Base-by-base conservation (phyloP, 202 grass and related monocot species). In the Panicum virgatum region DNA sequence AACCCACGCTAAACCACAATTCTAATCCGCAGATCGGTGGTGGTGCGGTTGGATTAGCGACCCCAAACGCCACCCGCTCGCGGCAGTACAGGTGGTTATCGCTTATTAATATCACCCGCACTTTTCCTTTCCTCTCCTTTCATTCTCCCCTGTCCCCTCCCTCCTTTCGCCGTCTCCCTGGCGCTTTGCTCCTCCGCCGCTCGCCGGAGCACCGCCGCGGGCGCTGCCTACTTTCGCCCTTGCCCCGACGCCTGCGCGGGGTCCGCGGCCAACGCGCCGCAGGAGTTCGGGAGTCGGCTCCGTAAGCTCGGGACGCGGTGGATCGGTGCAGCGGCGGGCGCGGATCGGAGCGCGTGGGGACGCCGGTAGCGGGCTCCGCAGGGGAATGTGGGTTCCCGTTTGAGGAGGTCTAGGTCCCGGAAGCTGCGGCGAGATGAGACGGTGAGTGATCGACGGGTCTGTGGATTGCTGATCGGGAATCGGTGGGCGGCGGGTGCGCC, bases 31-130 rank as follows among this genome's bases (percentile, higher is more conserved):
- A 14, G 19, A 83, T 40, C 47, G n/a, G 71, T 57, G n/a, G 71
- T 69, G 56, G 38, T 26, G 22, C 60, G 2, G n/a, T 37, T 30
- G 57, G 66, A 78, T 82, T 70, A 64, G 73, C 59, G 79, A 71
- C 40, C 42, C 61, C 29, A 60, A 45, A 18, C 51, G 30, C 48
- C 52, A 77, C 42, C 69, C 58, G 27, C 60, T 50, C 68, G 20
- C 76, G 23, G 42, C 27, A 5, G 76, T 23, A 75, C 32, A 7
- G 77, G 82, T 76, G 26, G 78, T 77, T 85, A 85, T 85, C 78
- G 48, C 66, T 48, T 68, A 86, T 86, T 86, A 89, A 89, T 67
- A 89, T 82, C 79, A 82, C 83, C 83, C 88, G 88, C 83, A 86
- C 73, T 86, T 90, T 86, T 79, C 65, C 58, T 15, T 61, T 63